Evolutionary conservation across 2,329 filamentous ascomycete genomes (phyloP).

Genomic region (Xylaria sp.): DNA sequence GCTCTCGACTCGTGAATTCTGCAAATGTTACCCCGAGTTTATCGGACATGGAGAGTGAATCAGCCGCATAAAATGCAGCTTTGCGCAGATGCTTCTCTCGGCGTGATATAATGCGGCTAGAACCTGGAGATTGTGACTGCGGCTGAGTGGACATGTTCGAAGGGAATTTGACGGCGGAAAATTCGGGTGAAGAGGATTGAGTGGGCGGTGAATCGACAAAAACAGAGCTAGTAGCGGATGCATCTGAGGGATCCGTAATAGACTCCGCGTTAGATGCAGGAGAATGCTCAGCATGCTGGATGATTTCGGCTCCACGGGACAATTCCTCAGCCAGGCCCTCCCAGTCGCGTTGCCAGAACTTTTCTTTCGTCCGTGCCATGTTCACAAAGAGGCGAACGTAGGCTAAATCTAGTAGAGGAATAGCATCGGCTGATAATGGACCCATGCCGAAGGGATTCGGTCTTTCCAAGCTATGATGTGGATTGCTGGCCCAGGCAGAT

Average conservation of each 20-base stretch:
- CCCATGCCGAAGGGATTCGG: constrained; percentile 86
- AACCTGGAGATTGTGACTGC: constrained; percentile 46
- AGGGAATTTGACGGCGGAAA: constrained; percentile 55
- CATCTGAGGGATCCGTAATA: constrained; percentile 60
- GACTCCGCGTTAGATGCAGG: constrained; percentile 63
- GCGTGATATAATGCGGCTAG: constrained; percentile 67
- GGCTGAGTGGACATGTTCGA: constrained; percentile 43
- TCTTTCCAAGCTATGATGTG: constrained; percentile 83
- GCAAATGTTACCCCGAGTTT: constrained; percentile 87
- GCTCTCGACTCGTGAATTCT: constrained; percentile 83
- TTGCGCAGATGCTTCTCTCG: constrained; percentile 90
- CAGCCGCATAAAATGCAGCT: constrained; percentile 94
- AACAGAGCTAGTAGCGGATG: constrained; percentile 58
- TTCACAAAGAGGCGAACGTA: constrained; percentile 95
- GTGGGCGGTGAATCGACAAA: constrained; percentile 65
- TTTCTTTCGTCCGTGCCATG: constrained; percentile 89
- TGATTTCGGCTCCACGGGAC: constrained; percentile 78
- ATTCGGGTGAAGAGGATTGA: constrained; percentile 63
- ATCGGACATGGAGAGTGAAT: constrained; percentile 89
- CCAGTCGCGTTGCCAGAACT: constrained; percentile 94
- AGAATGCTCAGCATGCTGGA: constrained; percentile 76
- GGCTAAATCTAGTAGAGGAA: constrained; percentile 89
- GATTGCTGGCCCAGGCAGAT: constrained; percentile 87
- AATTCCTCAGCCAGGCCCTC: constrained; percentile 91
- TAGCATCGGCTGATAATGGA: constrained; percentile 88